These are phyloP conservation scores for Aspergillus affinis DNA, from an alignment of 495 filamentous ascomycete species.

Conservation along the genomic window DNA sequence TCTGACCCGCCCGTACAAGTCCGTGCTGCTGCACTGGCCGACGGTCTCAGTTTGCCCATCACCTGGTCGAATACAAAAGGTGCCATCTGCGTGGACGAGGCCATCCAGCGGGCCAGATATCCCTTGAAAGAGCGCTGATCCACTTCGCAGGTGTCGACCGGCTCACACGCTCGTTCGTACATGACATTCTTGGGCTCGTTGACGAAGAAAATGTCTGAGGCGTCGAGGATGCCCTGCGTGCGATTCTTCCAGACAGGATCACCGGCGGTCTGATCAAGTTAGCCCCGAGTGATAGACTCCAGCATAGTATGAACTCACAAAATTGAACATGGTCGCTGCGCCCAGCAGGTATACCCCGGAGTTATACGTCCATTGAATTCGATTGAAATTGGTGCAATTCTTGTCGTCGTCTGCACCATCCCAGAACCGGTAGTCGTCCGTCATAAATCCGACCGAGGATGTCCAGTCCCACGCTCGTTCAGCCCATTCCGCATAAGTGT, in stretches of 20 bases:
- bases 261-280: constrained; percentile 25
- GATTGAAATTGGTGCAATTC: constrained; percentile 39
- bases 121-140: constrained; percentile 87
- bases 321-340: constrained; percentile 41
- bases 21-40: constrained; percentile 65
- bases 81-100: constrained; percentile 65
- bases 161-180: constrained; percentile 66
- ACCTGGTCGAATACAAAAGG: constrained; percentile 63
- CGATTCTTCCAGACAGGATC: constrained; percentile 57
- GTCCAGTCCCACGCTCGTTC: constrained; percentile 75
- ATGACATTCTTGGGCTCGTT: constrained; percentile 51
- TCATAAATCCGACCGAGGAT: constrained; percentile 59
- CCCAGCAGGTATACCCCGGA: constrained; percentile 38
- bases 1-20: constrained; percentile 63
- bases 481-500: constrained; percentile 77
- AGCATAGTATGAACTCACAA: constrained; percentile 21
- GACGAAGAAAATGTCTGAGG: constrained; percentile 53
- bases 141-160: constrained; percentile 59
- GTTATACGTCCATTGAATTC: constrained; percentile 43
- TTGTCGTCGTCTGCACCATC: constrained; percentile 59
- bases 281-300: background rate
- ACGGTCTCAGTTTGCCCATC: constrained; percentile 63
- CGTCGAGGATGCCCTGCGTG: constrained; percentile 57
- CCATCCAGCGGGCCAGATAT: constrained; percentile 81
- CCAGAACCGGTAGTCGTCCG: constrained; percentile 57